A percentile compares a stretch with the other conserved stretches of the same genome.
phyloP scores from a whole-genome alignment of 192 early-diverging fungal species.

The Coemansia sp. region DNA sequence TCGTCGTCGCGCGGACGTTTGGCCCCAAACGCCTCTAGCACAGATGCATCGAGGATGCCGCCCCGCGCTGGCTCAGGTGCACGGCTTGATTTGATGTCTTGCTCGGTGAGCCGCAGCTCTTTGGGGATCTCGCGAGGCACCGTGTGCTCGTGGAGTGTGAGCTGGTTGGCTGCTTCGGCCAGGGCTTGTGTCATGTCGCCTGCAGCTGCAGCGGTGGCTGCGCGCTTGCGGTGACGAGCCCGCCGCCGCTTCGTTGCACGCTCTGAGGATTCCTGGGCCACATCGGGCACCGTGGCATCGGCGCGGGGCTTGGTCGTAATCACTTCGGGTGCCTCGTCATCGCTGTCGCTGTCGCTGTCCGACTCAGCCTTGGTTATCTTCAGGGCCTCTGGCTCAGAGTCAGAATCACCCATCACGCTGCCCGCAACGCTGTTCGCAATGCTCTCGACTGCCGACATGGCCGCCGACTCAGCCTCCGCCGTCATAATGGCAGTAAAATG shows the following conservation, averaged over 20 bases:
- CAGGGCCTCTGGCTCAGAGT: neutral
- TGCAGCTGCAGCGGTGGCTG: conserved; percentile 9
- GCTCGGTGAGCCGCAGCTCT: conserved; percentile 32
- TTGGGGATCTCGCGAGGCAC: conserved; percentile 39
- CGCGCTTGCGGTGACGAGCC: conserved; percentile 41
- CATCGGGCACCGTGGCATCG: conserved; percentile 13
- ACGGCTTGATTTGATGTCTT: neutral
- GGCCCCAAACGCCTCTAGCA: conserved; percentile 35
- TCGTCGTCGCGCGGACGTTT: conserved; percentile 7
- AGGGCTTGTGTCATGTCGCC: conserved; percentile 12
- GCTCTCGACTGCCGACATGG: conserved; percentile 35
- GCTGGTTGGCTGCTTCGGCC: conserved; percentile 17
- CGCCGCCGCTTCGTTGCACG: conserved; percentile 30
- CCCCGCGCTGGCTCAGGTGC: neutral
- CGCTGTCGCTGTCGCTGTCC: conserved; percentile 14
- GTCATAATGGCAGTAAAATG: conserved; percentile 47
- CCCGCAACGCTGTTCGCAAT: conserved; percentile 22
- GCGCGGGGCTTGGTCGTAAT: conserved; percentile 24
- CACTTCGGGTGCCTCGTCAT: conserved; percentile 39
- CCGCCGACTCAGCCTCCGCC: conserved; percentile 25
- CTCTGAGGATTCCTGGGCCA: neutral
- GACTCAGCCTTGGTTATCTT: neutral
- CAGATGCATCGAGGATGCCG: conserved; percentile 29
- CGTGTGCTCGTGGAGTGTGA: neutral
- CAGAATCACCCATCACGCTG: conserved; percentile 11